Conservation (phyloP, 2,329 filamentous ascomycete genomes). For the Eutypa lata region DNA sequence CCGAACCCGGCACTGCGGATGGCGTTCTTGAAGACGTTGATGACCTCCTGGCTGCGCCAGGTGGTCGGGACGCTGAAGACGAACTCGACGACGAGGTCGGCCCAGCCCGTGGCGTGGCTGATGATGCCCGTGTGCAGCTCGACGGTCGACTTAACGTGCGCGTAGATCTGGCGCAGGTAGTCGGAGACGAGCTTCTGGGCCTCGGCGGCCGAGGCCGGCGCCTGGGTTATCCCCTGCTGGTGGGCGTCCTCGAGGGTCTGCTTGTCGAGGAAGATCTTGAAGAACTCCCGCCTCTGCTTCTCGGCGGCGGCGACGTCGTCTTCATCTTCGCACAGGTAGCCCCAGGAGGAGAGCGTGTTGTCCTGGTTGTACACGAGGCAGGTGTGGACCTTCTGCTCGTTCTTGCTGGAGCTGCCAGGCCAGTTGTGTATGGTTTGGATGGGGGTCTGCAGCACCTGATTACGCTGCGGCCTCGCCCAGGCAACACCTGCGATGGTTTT, state of each 20-base stretch:
- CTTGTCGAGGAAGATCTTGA: constrained; percentile 53
- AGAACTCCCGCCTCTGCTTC: constrained; percentile 44
- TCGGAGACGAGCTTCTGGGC: constrained; percentile 47
- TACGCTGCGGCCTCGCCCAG: constrained; percentile 28
- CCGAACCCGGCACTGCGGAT: constrained; percentile 49
- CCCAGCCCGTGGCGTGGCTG: constrained; percentile 35
- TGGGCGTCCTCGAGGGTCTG: constrained; percentile 41
- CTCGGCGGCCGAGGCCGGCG: constrained; percentile 37
- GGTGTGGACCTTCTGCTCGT: constrained; percentile 54
- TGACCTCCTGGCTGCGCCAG: constrained; percentile 47
- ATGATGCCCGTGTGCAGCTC: constrained; percentile 35
- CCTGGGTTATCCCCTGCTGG: constrained; percentile 39
- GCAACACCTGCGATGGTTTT: constrained; percentile 45
- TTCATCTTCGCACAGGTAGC: constrained; percentile 48
- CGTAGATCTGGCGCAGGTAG: constrained; percentile 47
- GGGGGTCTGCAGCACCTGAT: constrained; percentile 32
- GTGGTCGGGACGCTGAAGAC: constrained; percentile 57
- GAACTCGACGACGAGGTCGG: constrained; percentile 45
- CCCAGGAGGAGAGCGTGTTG: constrained; percentile 46
- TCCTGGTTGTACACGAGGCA: constrained; percentile 44
- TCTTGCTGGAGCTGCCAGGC: constrained; percentile 49
- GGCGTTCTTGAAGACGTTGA: constrained; percentile 48
- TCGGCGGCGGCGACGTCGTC: constrained; percentile 27
- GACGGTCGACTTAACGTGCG: constrained; percentile 44
- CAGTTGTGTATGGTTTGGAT: constrained; percentile 49